Base-by-base conservation (phyloP, 2,329 filamentous ascomycete species). In the Cercospora sp. region DNA sequence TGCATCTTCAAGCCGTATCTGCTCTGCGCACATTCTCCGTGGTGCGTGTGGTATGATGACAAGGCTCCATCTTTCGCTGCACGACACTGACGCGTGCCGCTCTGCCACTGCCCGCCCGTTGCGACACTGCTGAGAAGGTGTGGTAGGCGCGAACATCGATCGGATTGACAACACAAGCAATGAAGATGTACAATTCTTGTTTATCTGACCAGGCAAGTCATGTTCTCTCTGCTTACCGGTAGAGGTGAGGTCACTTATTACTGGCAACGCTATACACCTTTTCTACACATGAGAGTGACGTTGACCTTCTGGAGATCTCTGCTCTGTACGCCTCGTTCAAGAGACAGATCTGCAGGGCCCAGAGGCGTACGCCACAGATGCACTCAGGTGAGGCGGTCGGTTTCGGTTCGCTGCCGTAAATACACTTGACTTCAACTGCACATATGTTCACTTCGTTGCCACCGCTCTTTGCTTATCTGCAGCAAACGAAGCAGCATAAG, bases 41-140 rank as follows among this genome's bases (percentile, higher is more conserved):
- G 36, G n/a, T 18, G n/a, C 18, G 7, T 2, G 7, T 20, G 45
- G 20, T 51, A 51, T 51, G 45, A 51, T 51, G 18, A 26, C 8
- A 51, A 51, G 18, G 45, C 45, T 51, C 18, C 45, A 23, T 51
- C 18, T 48, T 18, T 55, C 26, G 23, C 48, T 55, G 48, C 48
- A 55, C 48, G 48, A 55, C 48, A 55, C 48, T 55, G 48, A 55
- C 48, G 23, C 48, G 48, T 55, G 48, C 48, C 48, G 48, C 12
- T 5, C 48, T 53, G 48, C 20, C 12, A 3, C 48, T 53, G 48
- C 20, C 48, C 48, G 18, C 18, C 18, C 23, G 48, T 53, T 53
- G 48, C 48, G 48, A 26, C 18, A 23, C 48, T 10, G 48, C 48
- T 53, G 48, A 23, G 20, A 26, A 26, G 48, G 48, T 53, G 48